Evolutionary conservation across 2,329 filamentous ascomycete genomes (phyloP), one percentile per base, ranked within the genome.

Genomic region (Neodidymelliopsis sp.): DNA sequence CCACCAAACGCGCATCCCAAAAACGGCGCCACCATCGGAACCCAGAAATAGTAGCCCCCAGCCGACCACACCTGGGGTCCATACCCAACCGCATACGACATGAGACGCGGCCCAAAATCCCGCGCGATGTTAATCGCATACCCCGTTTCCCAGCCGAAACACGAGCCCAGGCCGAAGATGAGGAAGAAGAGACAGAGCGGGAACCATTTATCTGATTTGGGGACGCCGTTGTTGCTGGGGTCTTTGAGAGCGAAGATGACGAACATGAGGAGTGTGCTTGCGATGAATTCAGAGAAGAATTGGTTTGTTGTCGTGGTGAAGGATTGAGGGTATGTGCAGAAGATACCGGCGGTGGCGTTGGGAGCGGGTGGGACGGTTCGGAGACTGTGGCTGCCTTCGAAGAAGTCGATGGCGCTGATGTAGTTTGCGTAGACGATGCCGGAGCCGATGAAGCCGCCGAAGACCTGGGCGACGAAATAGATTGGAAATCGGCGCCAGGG

Each of bases 111-210:
- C 1, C 86, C 85, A 64, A 90, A 88, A 56, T 91, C 88, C 70
- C 88, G 80, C 25, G 86, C 87, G 30, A 89, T 71, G 62, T 90
- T 90, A 57, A 90, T 89, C 1, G 87, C 87, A 71, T 88, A 91
- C 27, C 88, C 87, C 1, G 87, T 91, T 69, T 90, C 83, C 85
- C 85, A 90, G 6, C 88, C 88, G 61, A 89, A 90, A 65, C 85
- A 87, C 23, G 85, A 84, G 13, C 86, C 87, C 16, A 90, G 84
- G 6, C 86, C 87, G 63, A 90, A 90, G 54, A 90, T 84, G 36
- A 90, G 75, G 71, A 90, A 89, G 73, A 89, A 88, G 5, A 90
- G 72, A 6, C 77, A 81, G 2, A 90, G 72, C 0, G 86, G 71
- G 31, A 73, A 73, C 66, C 67, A 72, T 48, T 72, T 72, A 25